phyloP scores from a whole-genome alignment of 1,139 yeast genomes.

The Yamadazyma aaseri region DNA sequence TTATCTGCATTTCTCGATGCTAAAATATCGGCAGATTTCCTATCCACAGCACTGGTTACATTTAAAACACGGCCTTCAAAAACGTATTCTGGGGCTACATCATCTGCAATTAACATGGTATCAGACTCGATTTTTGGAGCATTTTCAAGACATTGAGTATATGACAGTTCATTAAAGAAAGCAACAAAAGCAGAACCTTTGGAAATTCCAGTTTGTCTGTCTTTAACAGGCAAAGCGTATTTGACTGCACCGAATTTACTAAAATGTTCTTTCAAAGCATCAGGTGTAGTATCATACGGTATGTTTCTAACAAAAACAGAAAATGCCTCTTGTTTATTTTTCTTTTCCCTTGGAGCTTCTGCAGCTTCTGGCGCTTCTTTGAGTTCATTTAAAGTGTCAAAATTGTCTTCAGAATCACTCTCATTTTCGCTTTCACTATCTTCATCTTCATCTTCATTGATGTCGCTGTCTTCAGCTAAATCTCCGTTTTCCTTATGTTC shows the following conservation, averaged over 20 bases:
- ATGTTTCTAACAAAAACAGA: conserved; percentile 86
- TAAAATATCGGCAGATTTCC: conserved; percentile 77
- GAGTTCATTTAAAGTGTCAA: conserved; percentile 34
- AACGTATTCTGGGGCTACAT: conserved; percentile 83
- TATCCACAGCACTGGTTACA: conserved; percentile 79
- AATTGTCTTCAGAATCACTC: conserved; percentile 25
- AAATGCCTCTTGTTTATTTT: conserved; percentile 65
- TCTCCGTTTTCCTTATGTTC: conserved; percentile 38
- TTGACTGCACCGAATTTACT: conserved; percentile 80
- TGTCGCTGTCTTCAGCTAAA: conserved; percentile 32
- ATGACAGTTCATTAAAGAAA: conserved; percentile 61
- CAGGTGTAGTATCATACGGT: conserved; percentile 92
- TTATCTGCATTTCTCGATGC: conserved; percentile 72
- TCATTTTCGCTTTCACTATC: conserved; percentile 26
- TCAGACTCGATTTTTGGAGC: conserved; percentile 81
- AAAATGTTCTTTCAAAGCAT: conserved; percentile 74
- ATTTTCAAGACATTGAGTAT: conserved; percentile 63
- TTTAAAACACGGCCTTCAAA: conserved; percentile 90
- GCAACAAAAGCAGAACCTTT: conserved; percentile 97
- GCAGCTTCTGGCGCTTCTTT: conserved; percentile 26
- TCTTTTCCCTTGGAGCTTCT: conserved; percentile 33
- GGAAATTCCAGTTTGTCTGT: conserved; percentile 80
- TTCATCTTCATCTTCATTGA: conserved; percentile 32
- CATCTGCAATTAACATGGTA: conserved; percentile 86
- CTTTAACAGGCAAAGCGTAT: conserved; percentile 92